Evolutionary conservation across 306 rosid species (phyloP), one percentile per base, ranked within the genome.

Genomic region (Dryas octopetala): DNA sequence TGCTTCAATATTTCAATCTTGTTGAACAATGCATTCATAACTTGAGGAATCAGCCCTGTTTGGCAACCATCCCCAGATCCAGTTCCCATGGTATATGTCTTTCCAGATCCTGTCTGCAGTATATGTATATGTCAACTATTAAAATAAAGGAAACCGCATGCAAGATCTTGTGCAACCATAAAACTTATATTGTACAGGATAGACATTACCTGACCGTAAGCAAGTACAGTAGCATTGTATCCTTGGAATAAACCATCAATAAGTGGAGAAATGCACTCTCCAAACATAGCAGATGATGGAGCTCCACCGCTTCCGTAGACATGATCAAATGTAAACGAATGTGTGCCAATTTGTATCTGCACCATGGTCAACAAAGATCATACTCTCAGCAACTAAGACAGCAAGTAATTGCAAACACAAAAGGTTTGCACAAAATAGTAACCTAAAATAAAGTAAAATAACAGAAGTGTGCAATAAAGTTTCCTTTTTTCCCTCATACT

Each of bases 31-130:
- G 91, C 82, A 79, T 74, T 82, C 94, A 91, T 91, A 80, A 81
- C 94, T 79, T 81, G 88, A 68, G 92, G 94, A 80, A 87, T 84
- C 75, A 89, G 70, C 54, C 97, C 92, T 43, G 63, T 80, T 76
- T 66, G 85, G 74, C 73, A 81, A 80, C 78, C 80, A 71, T 87
- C 94, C 75, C 76, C 84, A 40, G 69, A 87, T 80, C 92, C 93
- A 71, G 94, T 91, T 72, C 97, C 97, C 97, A 91, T 91, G 51
- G 97, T 91, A 78, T 91, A 91, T 0, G 97, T 91, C 88, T 91
- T 91, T 79, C 97, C 97, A 4, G 97, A 87, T 77, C 97, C 97
- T 46, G 97, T 91, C 97, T 91, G 90, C 77, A 83, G 80, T 77
- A 83, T 17, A 63, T 44, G 66, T 63, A 63, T 5, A 64, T 7